Percentiles rank a stretch among this genome's conserved stretches.
Conservation (phyloP, 805 yeast genomes). For the Teunomyces stri region DNA sequence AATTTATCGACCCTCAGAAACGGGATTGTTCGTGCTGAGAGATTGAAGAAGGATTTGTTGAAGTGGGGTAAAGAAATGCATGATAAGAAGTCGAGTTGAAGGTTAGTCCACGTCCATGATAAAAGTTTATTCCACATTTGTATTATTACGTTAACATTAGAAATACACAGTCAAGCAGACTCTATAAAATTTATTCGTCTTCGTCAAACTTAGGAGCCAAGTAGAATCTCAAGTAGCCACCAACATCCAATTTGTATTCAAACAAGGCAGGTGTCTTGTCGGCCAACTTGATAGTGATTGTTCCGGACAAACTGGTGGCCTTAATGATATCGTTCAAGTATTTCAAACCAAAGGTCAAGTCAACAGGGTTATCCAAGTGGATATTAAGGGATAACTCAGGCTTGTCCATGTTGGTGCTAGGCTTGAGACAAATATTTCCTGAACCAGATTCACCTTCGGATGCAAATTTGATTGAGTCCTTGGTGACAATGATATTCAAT, state of each 20-base stretch:
- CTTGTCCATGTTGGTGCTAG: constrained; percentile 75
- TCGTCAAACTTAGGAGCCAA: constrained; percentile 98
- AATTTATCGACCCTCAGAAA: constrained; percentile 70
- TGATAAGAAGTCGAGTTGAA: constrained; percentile 30
- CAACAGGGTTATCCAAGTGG: constrained; percentile 81
- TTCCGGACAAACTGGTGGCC: constrained; percentile 74
- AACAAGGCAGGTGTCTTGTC: constrained; percentile 92
- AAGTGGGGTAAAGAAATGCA: constrained; percentile 87
- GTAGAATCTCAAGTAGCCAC: constrained; percentile 93
- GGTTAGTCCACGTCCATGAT: no score
- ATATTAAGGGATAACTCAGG: constrained; percentile 74
- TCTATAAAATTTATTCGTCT: constrained; percentile 25
- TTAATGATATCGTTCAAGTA: constrained; percentile 89
- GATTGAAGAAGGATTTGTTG: constrained; percentile 65
- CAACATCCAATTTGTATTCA: constrained; percentile 79
- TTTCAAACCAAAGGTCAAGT: constrained; percentile 86
- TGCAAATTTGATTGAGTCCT: constrained; percentile 85
- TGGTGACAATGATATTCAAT: constrained; percentile 78
- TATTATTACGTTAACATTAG: constrained; percentile 3
- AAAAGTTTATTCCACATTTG: background rate
- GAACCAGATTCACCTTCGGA: constrained; percentile 91
- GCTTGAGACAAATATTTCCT: constrained; percentile 84
- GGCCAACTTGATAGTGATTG: constrained; percentile 81
- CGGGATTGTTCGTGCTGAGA: constrained; percentile 75
- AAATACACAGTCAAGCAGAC: constrained; percentile 1